Percentiles rank a stretch among this genome's conserved stretches.
Conservation (phyloP, 2,329 filamentous ascomycete species). For the Fusarium graminum region DNA sequence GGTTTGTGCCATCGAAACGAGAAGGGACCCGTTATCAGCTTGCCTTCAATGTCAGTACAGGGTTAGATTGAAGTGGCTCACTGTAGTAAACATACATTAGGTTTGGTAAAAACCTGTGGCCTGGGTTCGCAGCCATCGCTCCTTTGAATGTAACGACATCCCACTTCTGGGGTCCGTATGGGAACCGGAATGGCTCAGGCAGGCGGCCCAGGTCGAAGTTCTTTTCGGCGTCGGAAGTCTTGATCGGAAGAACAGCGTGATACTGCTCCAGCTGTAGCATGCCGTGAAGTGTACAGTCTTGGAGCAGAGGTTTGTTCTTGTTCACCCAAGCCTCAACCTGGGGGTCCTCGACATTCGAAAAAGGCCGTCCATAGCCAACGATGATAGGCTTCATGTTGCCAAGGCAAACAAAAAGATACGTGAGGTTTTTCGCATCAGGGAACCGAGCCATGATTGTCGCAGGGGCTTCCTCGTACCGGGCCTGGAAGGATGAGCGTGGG, state of each 20-base stretch:
- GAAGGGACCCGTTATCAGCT: constrained; percentile 5
- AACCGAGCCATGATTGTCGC: background rate
- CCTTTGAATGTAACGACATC: fast-evolving
- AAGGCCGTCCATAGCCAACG: constrained; percentile 12
- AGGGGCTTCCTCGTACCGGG: background rate
- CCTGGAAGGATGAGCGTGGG: background rate
- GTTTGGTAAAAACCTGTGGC: no score
- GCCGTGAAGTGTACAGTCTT: background rate
- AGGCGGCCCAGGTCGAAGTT: background rate
- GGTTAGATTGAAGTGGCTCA: no score
- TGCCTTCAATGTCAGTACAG: constrained; percentile 11
- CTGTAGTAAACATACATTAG: no score
- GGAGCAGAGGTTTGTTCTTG: background rate
- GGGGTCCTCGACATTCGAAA: constrained; percentile 7
- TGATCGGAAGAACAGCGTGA: background rate
- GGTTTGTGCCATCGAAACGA: constrained; percentile 15
- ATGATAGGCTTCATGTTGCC: background rate
- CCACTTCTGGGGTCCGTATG: background rate
- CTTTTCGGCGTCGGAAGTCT: background rate
- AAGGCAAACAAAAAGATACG: background rate
- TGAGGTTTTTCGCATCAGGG: background rate
- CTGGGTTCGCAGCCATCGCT: background rate
- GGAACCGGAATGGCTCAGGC: background rate
- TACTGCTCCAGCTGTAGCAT: background rate
- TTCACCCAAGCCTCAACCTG: constrained; percentile 24